Percentiles rank a stretch among this genome's conserved stretches.
Evolutionary conservation across 176 grass and related monocot species (phyloP).

Genomic region (Themeda triandra): DNA sequence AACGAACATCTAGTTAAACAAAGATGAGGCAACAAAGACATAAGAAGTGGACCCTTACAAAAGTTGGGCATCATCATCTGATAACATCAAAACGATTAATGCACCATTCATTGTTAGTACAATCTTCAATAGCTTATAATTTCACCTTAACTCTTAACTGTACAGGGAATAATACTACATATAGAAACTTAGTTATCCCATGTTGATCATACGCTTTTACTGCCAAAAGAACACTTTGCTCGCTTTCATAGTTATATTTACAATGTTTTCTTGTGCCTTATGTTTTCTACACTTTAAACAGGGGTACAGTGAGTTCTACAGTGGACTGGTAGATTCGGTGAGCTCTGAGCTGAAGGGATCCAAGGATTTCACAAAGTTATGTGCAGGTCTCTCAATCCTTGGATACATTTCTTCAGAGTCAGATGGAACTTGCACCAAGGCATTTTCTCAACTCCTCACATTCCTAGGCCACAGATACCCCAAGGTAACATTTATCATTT

Average conservation of each 20-base stretch:
- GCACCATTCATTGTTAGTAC: neutral
- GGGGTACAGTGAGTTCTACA: slow-evolving; percentile 61
- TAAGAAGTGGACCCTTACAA: neutral
- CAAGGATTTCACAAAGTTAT: slow-evolving; percentile 87
- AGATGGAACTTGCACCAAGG: slow-evolving; percentile 47
- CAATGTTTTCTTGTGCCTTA: slow-evolving; percentile 8
- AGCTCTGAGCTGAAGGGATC: slow-evolving; percentile 68
- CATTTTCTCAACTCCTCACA: slow-evolving; percentile 72
- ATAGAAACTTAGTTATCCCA: neutral
- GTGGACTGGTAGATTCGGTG: slow-evolving; percentile 57
- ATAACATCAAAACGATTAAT: slow-evolving; percentile 1
- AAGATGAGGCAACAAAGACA: neutral
- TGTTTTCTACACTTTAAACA: slow-evolving; percentile 28
- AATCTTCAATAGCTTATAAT: neutral
- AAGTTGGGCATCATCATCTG: slow-evolving; percentile 4
- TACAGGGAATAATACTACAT: neutral
- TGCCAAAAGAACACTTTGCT: neutral
- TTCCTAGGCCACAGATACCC: slow-evolving; percentile 92
- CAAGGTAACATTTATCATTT: slow-evolving; percentile 54
- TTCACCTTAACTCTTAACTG: neutral
- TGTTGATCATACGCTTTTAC: slow-evolving; percentile 12
- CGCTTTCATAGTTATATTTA: slow-evolving; percentile 1
- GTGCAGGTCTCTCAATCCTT: slow-evolving; percentile 73
- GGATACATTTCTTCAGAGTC: slow-evolving; percentile 77
- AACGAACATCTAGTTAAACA: neutral